These are phyloP conservation scores for Tetrahymena elliotti DNA, from an alignment of 73 alveolate genomes.

Conservation along the genomic window DNA sequence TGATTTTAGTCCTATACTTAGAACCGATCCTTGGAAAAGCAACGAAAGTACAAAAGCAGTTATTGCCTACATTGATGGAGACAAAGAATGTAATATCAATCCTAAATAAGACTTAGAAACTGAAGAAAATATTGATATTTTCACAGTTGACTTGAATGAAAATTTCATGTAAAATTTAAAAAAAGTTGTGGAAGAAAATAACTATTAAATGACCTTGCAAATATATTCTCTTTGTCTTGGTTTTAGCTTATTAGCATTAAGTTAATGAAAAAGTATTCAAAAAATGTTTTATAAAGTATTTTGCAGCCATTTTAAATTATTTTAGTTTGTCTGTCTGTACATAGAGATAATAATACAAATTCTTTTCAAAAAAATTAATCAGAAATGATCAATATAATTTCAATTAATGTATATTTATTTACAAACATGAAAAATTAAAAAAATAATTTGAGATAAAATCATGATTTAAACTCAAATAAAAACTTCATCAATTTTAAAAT, in stretches of 20 bases:
- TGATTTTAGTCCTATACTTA: neutral
- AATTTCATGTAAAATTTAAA: neutral
- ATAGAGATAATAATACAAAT: too few relatives aligned
- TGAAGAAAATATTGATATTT: constrained; percentile 31
- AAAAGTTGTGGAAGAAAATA: neutral
- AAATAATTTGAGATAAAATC: too few relatives aligned
- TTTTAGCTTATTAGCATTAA: neutral
- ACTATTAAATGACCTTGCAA: neutral
- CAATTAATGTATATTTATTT: too few relatives aligned
- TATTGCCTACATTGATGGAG: constrained; percentile 28
- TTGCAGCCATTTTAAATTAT: too few relatives aligned
- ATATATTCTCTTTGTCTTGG: neutral
- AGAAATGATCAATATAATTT: too few relatives aligned
- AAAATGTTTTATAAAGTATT: too few relatives aligned
- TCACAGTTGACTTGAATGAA: neutral
- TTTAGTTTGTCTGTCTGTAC: too few relatives aligned
- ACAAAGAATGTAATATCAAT: neutral
- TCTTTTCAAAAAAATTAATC: too few relatives aligned
- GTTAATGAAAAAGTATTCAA: neutral
- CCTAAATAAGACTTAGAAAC: constrained; percentile 27
- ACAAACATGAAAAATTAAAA: too few relatives aligned
- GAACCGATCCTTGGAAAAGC: constrained; percentile 35
- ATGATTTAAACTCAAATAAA: too few relatives aligned
- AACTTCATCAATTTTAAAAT: too few relatives aligned
- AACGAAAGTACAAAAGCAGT: constrained; percentile 6